These are phyloP conservation scores for Glarea lozoyensis DNA, from an alignment of 495 filamentous ascomycete genomes.

Conservation along the genomic window DNA sequence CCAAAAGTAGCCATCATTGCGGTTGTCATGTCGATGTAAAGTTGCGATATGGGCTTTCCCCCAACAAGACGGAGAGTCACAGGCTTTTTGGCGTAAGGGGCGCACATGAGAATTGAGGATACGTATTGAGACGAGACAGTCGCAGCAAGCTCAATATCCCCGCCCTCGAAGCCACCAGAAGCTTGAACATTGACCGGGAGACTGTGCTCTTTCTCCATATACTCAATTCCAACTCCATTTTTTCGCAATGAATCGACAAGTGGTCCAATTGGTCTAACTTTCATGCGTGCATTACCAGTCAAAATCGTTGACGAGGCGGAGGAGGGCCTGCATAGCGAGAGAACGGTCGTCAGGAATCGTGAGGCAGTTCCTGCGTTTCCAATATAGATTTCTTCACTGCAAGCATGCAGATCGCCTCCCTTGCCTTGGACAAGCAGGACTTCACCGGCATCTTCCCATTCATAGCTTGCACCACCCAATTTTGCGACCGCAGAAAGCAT, in stretches of 20 bases:
- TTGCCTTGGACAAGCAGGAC: slow-evolving; percentile 85
- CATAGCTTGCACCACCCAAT: slow-evolving; percentile 82
- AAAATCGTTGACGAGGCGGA: slow-evolving; percentile 60
- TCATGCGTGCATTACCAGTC: slow-evolving; percentile 95
- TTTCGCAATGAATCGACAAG: slow-evolving; percentile 84
- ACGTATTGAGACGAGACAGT: slow-evolving; percentile 97
- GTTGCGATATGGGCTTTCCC: slow-evolving; percentile 91
- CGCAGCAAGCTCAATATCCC: slow-evolving; percentile 82
- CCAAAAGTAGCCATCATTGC: slow-evolving; percentile 96
- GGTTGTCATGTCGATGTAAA: slow-evolving; percentile 98
- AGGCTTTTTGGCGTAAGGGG: slow-evolving; percentile 88
- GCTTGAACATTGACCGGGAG: slow-evolving; percentile 79
- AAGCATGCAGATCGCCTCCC: slow-evolving; percentile 75
- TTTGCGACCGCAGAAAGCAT: slow-evolving; percentile 85
- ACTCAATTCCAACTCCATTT: slow-evolving; percentile 78
- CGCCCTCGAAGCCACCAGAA: slow-evolving; percentile 79
- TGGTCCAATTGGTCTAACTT: slow-evolving; percentile 84
- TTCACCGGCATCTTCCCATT: slow-evolving; percentile 89
- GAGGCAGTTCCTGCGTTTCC: slow-evolving; percentile 97
- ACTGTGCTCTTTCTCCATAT: slow-evolving; percentile 70
- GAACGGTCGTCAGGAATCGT: slow-evolving; percentile 88
- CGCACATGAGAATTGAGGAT: slow-evolving; percentile 92
- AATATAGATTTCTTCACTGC: slow-evolving; percentile 70
- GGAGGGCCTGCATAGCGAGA: slow-evolving; percentile 64
- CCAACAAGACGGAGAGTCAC: slow-evolving; percentile 85